Evolutionary conservation across 1,284 basidiomycete genomes (phyloP).

Genomic region (Tilletia indica): DNA sequence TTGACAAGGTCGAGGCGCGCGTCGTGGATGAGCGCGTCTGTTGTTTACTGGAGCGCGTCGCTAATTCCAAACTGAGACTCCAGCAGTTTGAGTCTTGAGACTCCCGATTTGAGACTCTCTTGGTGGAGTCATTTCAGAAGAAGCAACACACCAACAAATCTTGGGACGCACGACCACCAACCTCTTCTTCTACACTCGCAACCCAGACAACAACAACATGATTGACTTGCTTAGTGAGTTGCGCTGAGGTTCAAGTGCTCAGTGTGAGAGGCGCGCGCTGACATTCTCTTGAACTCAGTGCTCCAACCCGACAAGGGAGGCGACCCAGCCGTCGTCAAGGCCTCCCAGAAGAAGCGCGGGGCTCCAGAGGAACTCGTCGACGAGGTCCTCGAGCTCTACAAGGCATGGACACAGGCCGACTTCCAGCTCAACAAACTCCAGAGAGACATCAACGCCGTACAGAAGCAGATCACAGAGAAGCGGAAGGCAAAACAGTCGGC

Average conservation of each 20-base stretch:
- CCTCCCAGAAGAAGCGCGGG: slow-evolving; percentile 87
- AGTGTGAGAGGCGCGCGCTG: neutral
- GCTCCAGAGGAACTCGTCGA: slow-evolving; percentile 87
- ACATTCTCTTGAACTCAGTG: slow-evolving; percentile 30
- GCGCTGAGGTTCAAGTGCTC: neutral
- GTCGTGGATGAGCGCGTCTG: no score
- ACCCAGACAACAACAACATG: neutral
- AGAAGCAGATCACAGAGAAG: slow-evolving; percentile 90
- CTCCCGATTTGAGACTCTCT: no score
- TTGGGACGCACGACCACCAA: neutral
- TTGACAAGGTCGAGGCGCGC: no score
- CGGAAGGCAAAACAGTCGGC: slow-evolving; percentile 91
- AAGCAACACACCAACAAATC: no score
- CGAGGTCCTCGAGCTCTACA: slow-evolving; percentile 86
- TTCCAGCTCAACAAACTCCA: slow-evolving; percentile 75
- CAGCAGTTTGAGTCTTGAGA: no score
- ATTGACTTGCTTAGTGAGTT: slow-evolving; percentile 15
- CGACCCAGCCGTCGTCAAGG: slow-evolving; percentile 85
- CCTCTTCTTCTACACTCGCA: neutral
- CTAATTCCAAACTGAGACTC: no score
- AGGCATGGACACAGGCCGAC: slow-evolving; percentile 84
- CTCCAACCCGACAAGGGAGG: slow-evolving; percentile 66
- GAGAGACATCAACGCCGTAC: slow-evolving; percentile 81
- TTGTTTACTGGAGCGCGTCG: no score
- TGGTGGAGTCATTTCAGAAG: no score